Conservation (phyloP, 2,329 filamentous ascomycete species). For the Elsinoe fawcettii region DNA sequence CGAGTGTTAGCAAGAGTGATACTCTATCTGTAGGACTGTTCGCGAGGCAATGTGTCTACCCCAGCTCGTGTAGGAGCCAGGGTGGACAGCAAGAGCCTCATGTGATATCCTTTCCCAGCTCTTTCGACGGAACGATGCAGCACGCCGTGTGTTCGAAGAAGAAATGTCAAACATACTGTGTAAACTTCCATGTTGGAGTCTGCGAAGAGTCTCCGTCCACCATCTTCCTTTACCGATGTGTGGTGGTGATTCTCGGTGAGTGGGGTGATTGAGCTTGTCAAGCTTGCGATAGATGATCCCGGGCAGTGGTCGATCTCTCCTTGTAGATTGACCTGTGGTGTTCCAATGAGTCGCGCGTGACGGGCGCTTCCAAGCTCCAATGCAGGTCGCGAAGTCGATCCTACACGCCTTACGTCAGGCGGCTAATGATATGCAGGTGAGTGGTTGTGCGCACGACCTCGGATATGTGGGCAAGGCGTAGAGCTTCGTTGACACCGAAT, state of each 20-base stretch:
- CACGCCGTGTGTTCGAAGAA: not conserved
- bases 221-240: conserved; percentile 52
- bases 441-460: conserved; percentile 5
- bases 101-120: not conserved
- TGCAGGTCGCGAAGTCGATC: conserved; percentile 1
- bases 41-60: not conserved
- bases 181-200: conserved; percentile 99
- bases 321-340: not conserved
- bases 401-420: conserved; percentile 14
- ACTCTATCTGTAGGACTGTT: not conserved
- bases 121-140: not conserved
- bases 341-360: not conserved
- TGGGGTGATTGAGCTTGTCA: not conserved
- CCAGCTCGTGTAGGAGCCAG: not conserved
- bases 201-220: conserved; percentile 73
- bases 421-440: conserved; percentile 12
- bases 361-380: conserved; percentile 1
- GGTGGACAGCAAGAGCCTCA: not conserved
- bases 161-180: conserved; percentile 63
- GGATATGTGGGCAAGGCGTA: not conserved
- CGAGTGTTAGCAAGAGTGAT: not conserved
- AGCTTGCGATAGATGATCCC: not conserved
- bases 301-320: not conserved
- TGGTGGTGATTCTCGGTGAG: not conserved
- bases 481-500: not conserved